Conservation (phyloP, 192 early-diverging fungal species). For the Entomortierella parvispora region DNA sequence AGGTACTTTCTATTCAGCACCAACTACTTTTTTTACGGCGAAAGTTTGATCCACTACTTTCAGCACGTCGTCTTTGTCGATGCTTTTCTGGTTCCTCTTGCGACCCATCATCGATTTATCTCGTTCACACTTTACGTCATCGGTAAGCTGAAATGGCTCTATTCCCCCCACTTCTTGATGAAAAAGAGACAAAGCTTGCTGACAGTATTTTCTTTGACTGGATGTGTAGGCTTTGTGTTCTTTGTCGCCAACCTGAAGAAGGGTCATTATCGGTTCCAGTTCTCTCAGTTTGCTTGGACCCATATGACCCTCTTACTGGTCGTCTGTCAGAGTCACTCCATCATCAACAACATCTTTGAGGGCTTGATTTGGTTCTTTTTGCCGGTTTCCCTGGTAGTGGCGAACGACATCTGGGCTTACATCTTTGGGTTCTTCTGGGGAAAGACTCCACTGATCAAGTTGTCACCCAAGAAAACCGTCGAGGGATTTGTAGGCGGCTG, state of each 20-base stretch:
- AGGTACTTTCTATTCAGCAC: constrained; percentile 91
- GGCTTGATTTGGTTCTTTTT: constrained; percentile 98
- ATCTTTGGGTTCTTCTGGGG: constrained; percentile 97
- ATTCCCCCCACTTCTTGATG: background rate
- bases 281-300: constrained; percentile 96
- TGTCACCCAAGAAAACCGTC: constrained; percentile 98
- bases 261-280: constrained; percentile 94
- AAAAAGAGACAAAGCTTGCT: background rate
- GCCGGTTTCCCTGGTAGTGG: constrained; percentile 88
- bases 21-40: constrained; percentile 95
- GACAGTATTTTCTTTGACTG: background rate
- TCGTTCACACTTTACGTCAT: constrained; percentile 89
- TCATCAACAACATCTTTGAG: constrained; percentile 98
- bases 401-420: constrained; percentile 97
- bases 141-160: constrained; percentile 54
- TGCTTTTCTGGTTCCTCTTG: constrained; percentile 83
- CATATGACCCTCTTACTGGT: constrained; percentile 96
- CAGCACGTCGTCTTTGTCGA: constrained; percentile 86
- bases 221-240: constrained; percentile 78
- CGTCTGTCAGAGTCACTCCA: constrained; percentile 93
- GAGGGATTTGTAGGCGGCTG: constrained; percentile 96
- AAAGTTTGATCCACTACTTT: constrained; percentile 91
- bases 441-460: constrained; percentile 85
- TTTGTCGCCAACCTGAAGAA: constrained; percentile 95
- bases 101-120: constrained; percentile 94